A percentile compares a stretch with the other conserved stretches of the same genome.
phyloP scores from a whole-genome alignment of 2,329 filamentous ascomycete species.

The Ophiosphaerella narmari region DNA sequence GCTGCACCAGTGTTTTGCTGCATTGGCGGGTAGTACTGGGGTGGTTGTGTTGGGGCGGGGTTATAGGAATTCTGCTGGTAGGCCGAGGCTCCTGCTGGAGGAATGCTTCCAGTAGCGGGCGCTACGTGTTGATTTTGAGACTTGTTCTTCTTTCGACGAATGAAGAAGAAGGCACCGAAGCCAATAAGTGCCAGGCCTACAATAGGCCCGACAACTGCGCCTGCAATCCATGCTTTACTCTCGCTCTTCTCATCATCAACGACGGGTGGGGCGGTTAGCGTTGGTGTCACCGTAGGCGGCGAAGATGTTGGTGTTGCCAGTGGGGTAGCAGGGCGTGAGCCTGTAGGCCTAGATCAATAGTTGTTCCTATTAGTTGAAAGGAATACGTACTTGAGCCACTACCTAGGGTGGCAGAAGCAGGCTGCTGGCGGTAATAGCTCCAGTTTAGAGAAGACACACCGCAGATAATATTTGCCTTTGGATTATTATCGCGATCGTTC shows the following conservation, averaged over 20 bases:
- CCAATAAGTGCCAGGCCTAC: constrained; percentile 32
- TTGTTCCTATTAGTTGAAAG: background rate
- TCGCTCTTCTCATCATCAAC: constrained; percentile 5
- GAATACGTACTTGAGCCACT: too few species aligned
- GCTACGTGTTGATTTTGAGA: background rate
- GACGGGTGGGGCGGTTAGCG: background rate
- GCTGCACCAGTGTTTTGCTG: constrained; percentile 17
- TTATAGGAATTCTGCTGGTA: constrained; percentile 10
- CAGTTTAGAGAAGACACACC: constrained; percentile 27
- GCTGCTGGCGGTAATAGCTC: constrained; percentile 32
- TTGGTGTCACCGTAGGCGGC: background rate
- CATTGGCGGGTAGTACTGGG: constrained; percentile 24
- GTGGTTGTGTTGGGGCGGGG: constrained; percentile 6
- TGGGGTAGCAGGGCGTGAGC: too few species aligned
- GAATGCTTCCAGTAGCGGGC: constrained; percentile 1
- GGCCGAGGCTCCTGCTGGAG: constrained; percentile 7
- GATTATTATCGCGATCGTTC: constrained; percentile 30
- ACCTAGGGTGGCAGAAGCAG: constrained; percentile 18
- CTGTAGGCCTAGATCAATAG: too few species aligned
- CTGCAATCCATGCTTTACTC: constrained; percentile 39
- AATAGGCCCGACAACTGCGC: constrained; percentile 31
- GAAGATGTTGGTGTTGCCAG: background rate
- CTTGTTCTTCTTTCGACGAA: constrained; percentile 32
- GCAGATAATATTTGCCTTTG: constrained; percentile 36
- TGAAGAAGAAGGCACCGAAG: constrained; percentile 25